Base-by-base conservation (phyloP, 2,329 filamentous ascomycete species). In the Fusarium verticillioides region DNA sequence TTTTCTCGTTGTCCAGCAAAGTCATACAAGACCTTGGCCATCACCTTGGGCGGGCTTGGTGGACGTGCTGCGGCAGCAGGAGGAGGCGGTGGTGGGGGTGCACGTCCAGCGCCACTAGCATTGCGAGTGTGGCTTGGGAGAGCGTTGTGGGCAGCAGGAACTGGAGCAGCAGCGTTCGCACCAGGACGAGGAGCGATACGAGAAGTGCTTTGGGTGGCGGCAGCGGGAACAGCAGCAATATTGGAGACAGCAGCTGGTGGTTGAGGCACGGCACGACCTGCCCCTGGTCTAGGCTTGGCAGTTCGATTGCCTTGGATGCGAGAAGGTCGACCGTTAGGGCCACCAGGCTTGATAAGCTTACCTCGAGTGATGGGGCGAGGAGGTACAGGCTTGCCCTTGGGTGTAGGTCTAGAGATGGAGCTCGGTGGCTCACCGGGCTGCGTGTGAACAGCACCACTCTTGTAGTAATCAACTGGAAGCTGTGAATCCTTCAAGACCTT, bases 281-380 rank as follows among this genome's bases (percentile, higher is more conserved):
- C 83, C 39, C 81, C 82, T 18, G 85, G 84, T 9, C 83, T 81
- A 26, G 85, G 82, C 73, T 85, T 85, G 10, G 83, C 82, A 39
- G 83, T 81, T 52, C 87, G 84, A 73, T 83, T 85, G 50, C 82
- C 83, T 11, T 90, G 88, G 66, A 93, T 81, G 80, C 95, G 94
- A 21, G 94, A 94, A 32, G 93, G 94, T 64, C 91, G 90, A 60
- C 94, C 94, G 62, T 91, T 91, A 52, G 94, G 95, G n/a, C 94
- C 94, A 73, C 95, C 95, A 58, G 94, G 95, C 81, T 92, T 94
- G 79, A 99, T 93, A 53, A 99, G 90, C 82, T 97, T 97, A 73
- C 96, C 96, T 75, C 92, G 93, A 4, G 94, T 98, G 78, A 99
- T 97, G 4, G 96, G 95, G 77, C 95, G 93, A 19, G 94, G 93